Evolutionary conservation across 768 basidiomycete genomes (phyloP).

Genomic region (Cytidiella melzeri): DNA sequence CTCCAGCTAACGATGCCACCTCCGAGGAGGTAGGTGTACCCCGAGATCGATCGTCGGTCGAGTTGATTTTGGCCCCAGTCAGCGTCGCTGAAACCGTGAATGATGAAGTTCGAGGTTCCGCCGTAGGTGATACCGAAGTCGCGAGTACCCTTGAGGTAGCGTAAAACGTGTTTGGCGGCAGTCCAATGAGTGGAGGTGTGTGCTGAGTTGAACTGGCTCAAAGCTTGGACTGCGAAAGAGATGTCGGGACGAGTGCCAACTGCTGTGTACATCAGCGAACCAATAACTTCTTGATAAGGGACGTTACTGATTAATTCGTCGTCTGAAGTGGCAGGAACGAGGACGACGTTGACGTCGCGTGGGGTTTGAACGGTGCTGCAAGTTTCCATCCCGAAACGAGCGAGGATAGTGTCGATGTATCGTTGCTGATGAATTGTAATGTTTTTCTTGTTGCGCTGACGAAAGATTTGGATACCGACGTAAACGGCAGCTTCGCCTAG

Average conservation of each 20-base stretch:
- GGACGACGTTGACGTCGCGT: conserved; percentile 20
- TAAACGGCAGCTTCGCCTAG: no score
- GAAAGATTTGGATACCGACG: no score
- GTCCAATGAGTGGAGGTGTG: no score
- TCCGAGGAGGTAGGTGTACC: conserved; percentile 31
- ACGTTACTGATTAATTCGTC: background rate
- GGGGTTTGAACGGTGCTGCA: conserved; percentile 28
- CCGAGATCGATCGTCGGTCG: conserved; percentile 28
- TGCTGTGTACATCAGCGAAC: conserved; percentile 24
- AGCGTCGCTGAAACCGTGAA: conserved; percentile 24
- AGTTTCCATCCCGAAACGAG: conserved; percentile 22
- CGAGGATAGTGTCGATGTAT: conserved; percentile 19
- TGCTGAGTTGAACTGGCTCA: conserved; percentile 23
- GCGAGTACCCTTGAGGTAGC: no score
- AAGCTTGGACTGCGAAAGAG: conserved; percentile 19
- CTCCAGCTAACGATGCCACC: conserved; percentile 32
- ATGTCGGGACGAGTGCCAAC: no score
- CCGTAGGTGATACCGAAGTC: no score
- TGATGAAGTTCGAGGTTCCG: conserved; percentile 25
- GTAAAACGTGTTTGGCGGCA: no score
- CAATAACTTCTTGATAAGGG: conserved; percentile 17
- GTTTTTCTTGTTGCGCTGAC: no score
- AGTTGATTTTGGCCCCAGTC: no score
- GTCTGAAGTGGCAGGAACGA: conserved; percentile 12
- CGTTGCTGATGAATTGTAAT: conserved; percentile 24